Evolutionary conservation across 2,329 filamentous ascomycete genomes (phyloP), one percentile per base, ranked within the genome.

Genomic region (Stylonectria norvegica): DNA sequence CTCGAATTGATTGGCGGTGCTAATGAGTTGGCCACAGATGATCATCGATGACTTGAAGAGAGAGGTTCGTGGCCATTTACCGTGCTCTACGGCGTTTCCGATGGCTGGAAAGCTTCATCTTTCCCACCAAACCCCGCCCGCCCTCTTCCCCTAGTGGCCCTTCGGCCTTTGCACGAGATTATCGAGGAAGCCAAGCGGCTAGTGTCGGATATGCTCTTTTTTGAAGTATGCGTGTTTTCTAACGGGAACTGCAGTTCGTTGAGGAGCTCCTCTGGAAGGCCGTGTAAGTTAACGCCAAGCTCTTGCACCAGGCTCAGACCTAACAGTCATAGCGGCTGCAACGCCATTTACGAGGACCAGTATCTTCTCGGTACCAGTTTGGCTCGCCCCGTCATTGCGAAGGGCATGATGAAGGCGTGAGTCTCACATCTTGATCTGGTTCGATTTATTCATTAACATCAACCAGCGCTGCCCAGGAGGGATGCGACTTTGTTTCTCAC

Each of bases 51-150:
- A 90, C 62, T 71, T 89, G 34, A 76, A 79, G 52, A 72, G 74
- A 54, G 83, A 86, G 64, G 87, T 90, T 58, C 75, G 90, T 47
- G 83, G 88, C 53, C 76, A 89, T 83, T 71, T 89, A 82, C 73
- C 82, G 78, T 38, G 85, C 85, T 43, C 78, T 89, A 52, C 81
- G 12, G 12, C n/a, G n/a, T n/a, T n/a, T n/a, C n/a, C n/a, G n/a
- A n/a, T n/a, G n/a, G n/a, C n/a, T n/a, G n/a, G n/a, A n/a, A n/a
- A n/a, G n/a, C n/a, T n/a, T n/a, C n/a, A n/a, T n/a, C n/a, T n/a
- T n/a, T n/a, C n/a, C n/a, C n/a, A n/a, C n/a, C n/a, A n/a, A n/a
- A n/a, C n/a, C n/a, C n/a, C n/a, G n/a, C n/a, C n/a, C n/a, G n/a
- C n/a, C n/a, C n/a, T n/a, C n/a, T n/a, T n/a, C n/a, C n/a, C n/a